A percentile compares a stretch with the other conserved stretches of the same genome.
phyloP scores from a whole-genome alignment of 371 early-diverging fungal species.

The Batrachochytrium dendrobatidis region DNA sequence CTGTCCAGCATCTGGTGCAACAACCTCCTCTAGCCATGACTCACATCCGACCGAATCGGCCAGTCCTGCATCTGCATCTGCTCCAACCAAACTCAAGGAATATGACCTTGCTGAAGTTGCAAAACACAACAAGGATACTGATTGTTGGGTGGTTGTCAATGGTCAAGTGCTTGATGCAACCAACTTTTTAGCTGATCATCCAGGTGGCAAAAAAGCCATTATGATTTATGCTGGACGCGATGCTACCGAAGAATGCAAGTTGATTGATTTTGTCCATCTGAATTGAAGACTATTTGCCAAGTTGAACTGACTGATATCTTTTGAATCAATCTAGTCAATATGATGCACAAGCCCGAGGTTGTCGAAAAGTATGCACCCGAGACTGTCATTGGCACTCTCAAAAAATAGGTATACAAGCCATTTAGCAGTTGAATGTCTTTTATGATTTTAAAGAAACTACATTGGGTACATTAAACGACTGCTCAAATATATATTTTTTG shows the following conservation, averaged over 20 bases:
- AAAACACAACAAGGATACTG: conserved; percentile 74
- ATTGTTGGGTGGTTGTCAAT: conserved; percentile 86
- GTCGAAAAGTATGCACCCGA: conserved; percentile 82
- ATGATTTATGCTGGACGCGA: conserved; percentile 77
- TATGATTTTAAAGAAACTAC: no score
- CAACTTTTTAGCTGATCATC: conserved; percentile 80
- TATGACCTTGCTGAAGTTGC: conserved; percentile 54
- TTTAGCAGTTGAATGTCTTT: no score
- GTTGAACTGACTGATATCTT: neutral
- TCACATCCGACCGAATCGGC: conserved; percentile 18
- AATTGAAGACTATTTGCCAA: no score
- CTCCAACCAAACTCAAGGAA: conserved; percentile 81
- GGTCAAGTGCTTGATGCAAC: conserved; percentile 90
- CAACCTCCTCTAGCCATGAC: conserved; percentile 28
- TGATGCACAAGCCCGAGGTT: conserved; percentile 83
- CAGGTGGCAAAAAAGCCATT: conserved; percentile 81
- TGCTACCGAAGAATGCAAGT: conserved; percentile 67
- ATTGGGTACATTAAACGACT: no score
- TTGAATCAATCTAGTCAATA: conserved; percentile 52
- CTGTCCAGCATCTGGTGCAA: conserved; percentile 19
- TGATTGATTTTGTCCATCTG: neutral
- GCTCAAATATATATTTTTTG: neutral
- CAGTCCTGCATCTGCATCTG: conserved; percentile 59
- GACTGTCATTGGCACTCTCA: conserved; percentile 58
- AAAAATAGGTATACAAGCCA: no score